Base-by-base conservation (phyloP, 176 grass and related monocot species). In the Tillandsia fasciculata region DNA sequence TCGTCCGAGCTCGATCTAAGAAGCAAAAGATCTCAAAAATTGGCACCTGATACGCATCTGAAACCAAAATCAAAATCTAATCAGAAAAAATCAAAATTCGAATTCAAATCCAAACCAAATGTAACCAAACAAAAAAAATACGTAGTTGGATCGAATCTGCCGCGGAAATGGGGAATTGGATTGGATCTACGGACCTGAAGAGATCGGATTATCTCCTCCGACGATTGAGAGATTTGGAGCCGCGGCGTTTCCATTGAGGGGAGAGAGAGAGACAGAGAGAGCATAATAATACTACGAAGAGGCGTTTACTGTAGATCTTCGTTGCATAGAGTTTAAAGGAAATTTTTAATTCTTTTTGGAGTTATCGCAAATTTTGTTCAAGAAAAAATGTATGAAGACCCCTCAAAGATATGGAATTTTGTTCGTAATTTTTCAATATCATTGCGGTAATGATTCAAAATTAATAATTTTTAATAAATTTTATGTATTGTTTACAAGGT, bases 191-290 rank as follows among this genome's bases (percentile, higher is more conserved):
- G n/a, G 53, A 74, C 72, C 72, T 64, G 54, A 15, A 42, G 9
- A 49, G 49, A 74, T 74, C 56, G 26, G 22, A 23, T 23, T 14
- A 42, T 54, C 63, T n/a, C 42, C 15, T 74, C 26, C 53, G 8
- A 24, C 68, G 56, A 61, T 61, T 20, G 56, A 18, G 56, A 61
- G 15, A 18, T 61, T 61, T 61, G 87, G 75, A 86, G 78, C 56
- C 75, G 84, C 70, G 49, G 64, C 51, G 76, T 64, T 68, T 83
- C 84, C 88, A 91, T 84, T 12, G 26, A 74, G 22, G 50, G 20
- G 0, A 50, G 24, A 9, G 20, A 70, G 53, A 65, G 28, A 8
- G 20, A 52, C 50, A 48, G 8, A 29, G 72, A 2, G 13, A 63
- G 50, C 9, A 28, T 61, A 56, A 64, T 42, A 42, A 64, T 42